Evolutionary conservation across 1,284 basidiomycete genomes (phyloP), one percentile per base, ranked within the genome.

Genomic region (Volvariella volvacea): DNA sequence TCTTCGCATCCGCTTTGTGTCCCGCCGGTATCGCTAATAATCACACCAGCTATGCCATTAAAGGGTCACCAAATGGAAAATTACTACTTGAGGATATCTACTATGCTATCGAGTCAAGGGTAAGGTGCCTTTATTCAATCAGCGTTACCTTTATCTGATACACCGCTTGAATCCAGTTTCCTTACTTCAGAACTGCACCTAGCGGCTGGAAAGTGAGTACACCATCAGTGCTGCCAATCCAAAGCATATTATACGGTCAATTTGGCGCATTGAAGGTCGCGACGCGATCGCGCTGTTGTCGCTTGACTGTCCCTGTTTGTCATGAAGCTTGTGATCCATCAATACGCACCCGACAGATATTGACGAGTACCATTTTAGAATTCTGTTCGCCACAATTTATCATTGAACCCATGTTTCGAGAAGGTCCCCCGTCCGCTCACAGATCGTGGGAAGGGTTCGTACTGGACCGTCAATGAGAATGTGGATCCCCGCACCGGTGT

Each of bases 361-460:
- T 58, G 52, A 62, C 51, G 44, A 50, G 44, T 16, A 45, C 43
- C 48, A 32, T 48, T 51, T 17, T 57, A 96, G 84, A 95, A 95
- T 63, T 95, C 92, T 33, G 92, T 96, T 52, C 83, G 92, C 40
- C 92, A 95, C 67, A 95, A 94, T 56, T 75, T 96, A 16, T 93
- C 90, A 6, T 75, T 95, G 50, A 95, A 95, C 61, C 90, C 92
- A 50, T 93, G 90, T 55, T 94, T 94, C 60, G 84, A 92, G 62
- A 93, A 93, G 63, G 87, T 93, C 9, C 82, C 91, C 1, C 80
- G 91, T 15, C 89, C 91, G 12, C 73, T 92, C 44, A 91, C 90
- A 14, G 91, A 93, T 56, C 81, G 88, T 44, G 87, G 87, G 42
- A 90, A 90, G 57, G 87, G 87, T 19, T 89, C 87, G 0, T 90